Evolutionary conservation across 164 flowering plant species (phyloP), one percentile per base, ranked within the genome.

Genomic region (Platanus orientalis): DNA sequence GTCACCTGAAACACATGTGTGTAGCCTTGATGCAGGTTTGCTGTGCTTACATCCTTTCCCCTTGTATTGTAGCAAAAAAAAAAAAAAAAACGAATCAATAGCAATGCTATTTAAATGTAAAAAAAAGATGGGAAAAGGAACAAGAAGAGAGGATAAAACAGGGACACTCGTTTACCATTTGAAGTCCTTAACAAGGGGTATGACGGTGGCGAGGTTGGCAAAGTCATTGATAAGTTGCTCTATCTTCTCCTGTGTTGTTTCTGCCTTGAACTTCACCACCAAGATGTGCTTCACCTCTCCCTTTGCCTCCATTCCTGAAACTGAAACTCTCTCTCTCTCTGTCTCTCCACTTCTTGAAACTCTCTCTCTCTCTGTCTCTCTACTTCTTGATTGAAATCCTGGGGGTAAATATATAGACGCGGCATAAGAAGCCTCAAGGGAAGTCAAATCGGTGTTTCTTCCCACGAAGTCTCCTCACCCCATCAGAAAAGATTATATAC

Each of bases 1-100:
- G 60, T 57, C 10, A 23, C 45, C 36, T 57, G 47, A 45, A 57
- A 57, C n/a, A 57, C 29, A 57, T 57, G 60, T 14, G 60, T 57
- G 14, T 20, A 21, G 5, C 60, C 60, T 11, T 40, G 17, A 39
- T 13, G 17, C 6, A 57, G 25, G 4, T 39, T 39, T 21, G 47
- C 45, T 30, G 45, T 34, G 28, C 60, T 57, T 44, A n/a, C 47
- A 39, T 57, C 60, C 19, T 57, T 57, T 10, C 60, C 60, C 60
- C 58, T 55, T n/a, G 21, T 49, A 4, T 49, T 16, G n/a, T n/a
- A n/a, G n/a, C n/a, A n/a, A n/a, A n/a, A n/a, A n/a, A n/a, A n/a
- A n/a, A n/a, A n/a, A n/a, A n/a, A n/a, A n/a, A n/a, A n/a, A n/a
- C n/a, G n/a, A n/a, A n/a, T n/a, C n/a, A n/a, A n/a, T n/a, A n/a